These are phyloP conservation scores for Eimeria praecox DNA, from an alignment of 169 alveolate genomes.

Conservation along the genomic window DNA sequence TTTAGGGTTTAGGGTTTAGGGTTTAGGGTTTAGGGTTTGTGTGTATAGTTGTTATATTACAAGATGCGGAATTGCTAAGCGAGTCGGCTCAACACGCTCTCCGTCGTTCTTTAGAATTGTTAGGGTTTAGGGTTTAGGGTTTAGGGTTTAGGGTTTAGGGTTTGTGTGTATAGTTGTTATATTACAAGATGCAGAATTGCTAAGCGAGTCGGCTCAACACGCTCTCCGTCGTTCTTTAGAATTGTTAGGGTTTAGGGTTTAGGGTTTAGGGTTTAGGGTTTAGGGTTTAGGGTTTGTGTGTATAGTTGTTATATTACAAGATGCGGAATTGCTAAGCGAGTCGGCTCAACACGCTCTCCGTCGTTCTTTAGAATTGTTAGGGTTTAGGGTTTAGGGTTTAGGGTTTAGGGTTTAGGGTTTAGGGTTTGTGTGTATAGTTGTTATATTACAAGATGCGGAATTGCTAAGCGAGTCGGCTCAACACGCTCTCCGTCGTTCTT, in stretches of 20 bases:
- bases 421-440: neutral
- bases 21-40: neutral
- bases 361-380: too few relatives aligned
- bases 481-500: neutral
- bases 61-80: too few relatives aligned
- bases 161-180: neutral
- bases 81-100: neutral
- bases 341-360: too few relatives aligned
- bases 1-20: neutral
- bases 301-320: too few relatives aligned
- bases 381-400: neutral
- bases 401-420: conserved; percentile 47
- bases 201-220: conserved; percentile 61
- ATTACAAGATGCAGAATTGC: neutral
- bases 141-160: conserved; percentile 14
- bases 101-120: neutral
- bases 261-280: too few relatives aligned
- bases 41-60: neutral
- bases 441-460: neutral
- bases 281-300: too few relatives aligned
- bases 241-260: neutral
- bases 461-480: neutral
- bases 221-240: conserved; percentile 26
- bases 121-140: conserved; percentile 2
- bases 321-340: too few relatives aligned